Conservation (phyloP, 768 basidiomycete species). For the Amanita brunnescens region DNA sequence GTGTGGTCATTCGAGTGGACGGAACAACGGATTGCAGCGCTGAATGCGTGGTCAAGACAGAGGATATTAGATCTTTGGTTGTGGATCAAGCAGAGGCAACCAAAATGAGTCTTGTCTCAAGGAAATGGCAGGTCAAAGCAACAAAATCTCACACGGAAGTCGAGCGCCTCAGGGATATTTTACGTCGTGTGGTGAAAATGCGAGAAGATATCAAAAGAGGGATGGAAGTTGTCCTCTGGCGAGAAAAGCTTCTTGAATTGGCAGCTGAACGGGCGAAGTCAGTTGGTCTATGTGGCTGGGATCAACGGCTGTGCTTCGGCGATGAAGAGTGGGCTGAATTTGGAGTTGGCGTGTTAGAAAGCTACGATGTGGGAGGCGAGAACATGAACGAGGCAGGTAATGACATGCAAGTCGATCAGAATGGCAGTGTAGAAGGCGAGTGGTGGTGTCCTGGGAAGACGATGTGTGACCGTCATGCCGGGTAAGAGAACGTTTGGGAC, state of each 20-base stretch:
- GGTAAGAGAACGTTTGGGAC: conserved; percentile 32
- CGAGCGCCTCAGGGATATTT: conserved; percentile 39
- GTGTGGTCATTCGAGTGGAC: conserved; percentile 45
- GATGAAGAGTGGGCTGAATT: conserved; percentile 73
- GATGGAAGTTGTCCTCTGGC: conserved; percentile 62
- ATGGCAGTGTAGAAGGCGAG: conserved; percentile 29
- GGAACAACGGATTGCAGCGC: conserved; percentile 12
- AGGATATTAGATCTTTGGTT: conserved; percentile 15
- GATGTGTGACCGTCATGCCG: conserved; percentile 71
- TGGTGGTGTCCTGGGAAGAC: conserved; percentile 79
- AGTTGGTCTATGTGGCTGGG: conserved; percentile 80
- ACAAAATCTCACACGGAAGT: conserved; percentile 49
- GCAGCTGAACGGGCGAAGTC: conserved; percentile 58
- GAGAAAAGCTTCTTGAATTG: conserved; percentile 58
- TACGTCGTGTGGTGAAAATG: conserved; percentile 50
- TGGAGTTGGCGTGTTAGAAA: conserved; percentile 57
- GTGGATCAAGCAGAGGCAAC: background rate
- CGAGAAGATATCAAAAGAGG: conserved; percentile 60
- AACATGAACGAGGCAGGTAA: conserved; percentile 29
- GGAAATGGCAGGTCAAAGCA: conserved; percentile 19
- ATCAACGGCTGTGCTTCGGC: conserved; percentile 76
- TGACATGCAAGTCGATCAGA: conserved; percentile 33
- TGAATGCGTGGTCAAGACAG: conserved; percentile 4
- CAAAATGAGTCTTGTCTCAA: background rate
- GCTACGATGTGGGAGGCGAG: conserved; percentile 45